A percentile compares a stretch with the other conserved stretches of the same genome.
phyloP scores from a whole-genome alignment of 1,284 basidiomycete species.

The Irpex sp. region DNA sequence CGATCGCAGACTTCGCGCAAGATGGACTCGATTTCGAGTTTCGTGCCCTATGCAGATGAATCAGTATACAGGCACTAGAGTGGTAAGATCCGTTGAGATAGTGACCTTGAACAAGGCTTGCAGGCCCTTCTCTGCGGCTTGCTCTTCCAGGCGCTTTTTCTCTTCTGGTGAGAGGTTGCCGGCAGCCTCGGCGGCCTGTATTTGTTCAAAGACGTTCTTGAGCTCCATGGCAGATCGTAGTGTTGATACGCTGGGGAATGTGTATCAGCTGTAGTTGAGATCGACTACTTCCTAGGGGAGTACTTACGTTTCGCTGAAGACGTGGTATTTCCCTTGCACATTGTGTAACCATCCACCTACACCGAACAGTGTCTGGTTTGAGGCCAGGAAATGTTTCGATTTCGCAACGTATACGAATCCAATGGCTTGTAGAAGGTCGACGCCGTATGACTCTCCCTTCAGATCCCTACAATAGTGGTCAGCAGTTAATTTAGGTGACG shows the following conservation, averaged over 20 bases:
- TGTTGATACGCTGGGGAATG: slow-evolving; percentile 70
- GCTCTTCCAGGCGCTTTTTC: slow-evolving; percentile 88
- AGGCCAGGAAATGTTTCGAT: slow-evolving; percentile 77
- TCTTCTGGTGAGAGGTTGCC: slow-evolving; percentile 86
- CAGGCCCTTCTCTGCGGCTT: slow-evolving; percentile 94
- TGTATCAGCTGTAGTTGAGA: slow-evolving; percentile 10
- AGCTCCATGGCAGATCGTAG: slow-evolving; percentile 88
- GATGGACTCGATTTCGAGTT: slow-evolving; percentile 93
- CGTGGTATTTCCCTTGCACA: slow-evolving; percentile 90
- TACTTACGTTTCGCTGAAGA: slow-evolving; percentile 88
- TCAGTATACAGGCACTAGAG: too few species aligned
- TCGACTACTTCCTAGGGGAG: neutral
- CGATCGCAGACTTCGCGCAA: slow-evolving; percentile 92
- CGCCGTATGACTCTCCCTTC: slow-evolving; percentile 89
- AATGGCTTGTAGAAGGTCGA: slow-evolving; percentile 88
- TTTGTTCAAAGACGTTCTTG: slow-evolving; percentile 93
- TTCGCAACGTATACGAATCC: slow-evolving; percentile 89
- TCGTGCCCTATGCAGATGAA: slow-evolving; percentile 65
- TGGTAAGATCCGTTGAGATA: neutral
- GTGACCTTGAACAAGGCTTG: slow-evolving; percentile 87
- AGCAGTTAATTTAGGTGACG: too few species aligned
- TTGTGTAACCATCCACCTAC: slow-evolving; percentile 93
- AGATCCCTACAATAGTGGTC: slow-evolving; percentile 54
- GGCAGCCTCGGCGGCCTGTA: slow-evolving; percentile 88
- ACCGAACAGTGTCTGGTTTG: slow-evolving; percentile 75